phyloP scores from a whole-genome alignment of 116 monocot genomes.

The Papilionanthe hybrid region DNA sequence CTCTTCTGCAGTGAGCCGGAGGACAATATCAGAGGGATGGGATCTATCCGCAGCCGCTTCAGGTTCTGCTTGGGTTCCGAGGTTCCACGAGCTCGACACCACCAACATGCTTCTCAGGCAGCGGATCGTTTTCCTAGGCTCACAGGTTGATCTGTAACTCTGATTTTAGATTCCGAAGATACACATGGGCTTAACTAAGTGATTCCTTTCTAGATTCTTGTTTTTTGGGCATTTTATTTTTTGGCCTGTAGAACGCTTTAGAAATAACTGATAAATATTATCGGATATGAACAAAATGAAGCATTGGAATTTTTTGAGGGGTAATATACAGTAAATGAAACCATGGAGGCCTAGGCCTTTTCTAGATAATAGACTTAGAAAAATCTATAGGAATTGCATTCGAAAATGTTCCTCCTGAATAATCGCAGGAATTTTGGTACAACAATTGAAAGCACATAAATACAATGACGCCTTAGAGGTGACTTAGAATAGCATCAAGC shows the following conservation, averaged over 20 bases:
- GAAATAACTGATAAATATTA: background rate
- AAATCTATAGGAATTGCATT: no score
- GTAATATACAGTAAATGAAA: no score
- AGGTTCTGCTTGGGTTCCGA: conserved; percentile 50
- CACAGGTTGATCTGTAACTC: conserved; percentile 44
- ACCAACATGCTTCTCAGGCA: conserved; percentile 96
- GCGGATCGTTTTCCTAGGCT: conserved; percentile 89
- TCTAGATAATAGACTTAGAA: no score
- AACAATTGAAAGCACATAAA: no score
- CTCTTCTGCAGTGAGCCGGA: conserved; percentile 14
- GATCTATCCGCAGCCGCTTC: conserved; percentile 21
- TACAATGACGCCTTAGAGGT: no score
- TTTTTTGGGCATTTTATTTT: background rate
- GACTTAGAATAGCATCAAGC: no score
- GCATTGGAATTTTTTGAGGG: background rate
- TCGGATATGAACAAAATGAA: background rate
- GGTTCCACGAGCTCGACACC: conserved; percentile 76
- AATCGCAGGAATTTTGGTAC: no score
- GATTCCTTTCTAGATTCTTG: background rate
- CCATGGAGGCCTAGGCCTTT: no score
- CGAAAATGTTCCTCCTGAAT: no score
- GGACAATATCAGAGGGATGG: conserved; percentile 60
- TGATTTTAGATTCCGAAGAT: background rate
- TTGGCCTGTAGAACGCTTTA: background rate
- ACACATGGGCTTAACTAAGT: background rate